phyloP scores from a whole-genome alignment of 306 rosid species.

The Cucurbita maxima region DNA sequence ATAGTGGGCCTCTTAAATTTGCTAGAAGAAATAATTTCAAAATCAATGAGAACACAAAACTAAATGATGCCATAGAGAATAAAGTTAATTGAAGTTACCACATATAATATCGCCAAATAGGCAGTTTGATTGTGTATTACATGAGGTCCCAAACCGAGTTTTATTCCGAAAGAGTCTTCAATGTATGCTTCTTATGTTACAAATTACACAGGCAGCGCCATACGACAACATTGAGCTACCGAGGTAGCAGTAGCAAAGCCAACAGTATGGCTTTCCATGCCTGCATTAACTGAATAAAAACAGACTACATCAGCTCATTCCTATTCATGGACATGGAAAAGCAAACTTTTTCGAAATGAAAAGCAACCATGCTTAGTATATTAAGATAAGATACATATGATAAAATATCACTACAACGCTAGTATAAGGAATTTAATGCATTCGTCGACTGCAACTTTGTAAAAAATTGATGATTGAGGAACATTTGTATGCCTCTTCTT shows the following conservation, averaged over 20 bases:
- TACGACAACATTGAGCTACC: background rate
- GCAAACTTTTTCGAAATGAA: background rate
- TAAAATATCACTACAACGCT: background rate
- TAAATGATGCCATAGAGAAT: background rate
- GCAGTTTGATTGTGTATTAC: conserved; percentile 1
- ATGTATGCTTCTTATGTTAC: background rate
- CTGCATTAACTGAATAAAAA: background rate
- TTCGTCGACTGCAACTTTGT: too few relatives aligned
- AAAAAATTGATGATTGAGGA: background rate
- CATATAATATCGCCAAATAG: background rate
- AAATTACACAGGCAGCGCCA: background rate
- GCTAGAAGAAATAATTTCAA: background rate
- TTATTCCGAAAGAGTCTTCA: background rate
- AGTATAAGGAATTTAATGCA: background rate
- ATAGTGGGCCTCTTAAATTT: background rate
- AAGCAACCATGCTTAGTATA: background rate
- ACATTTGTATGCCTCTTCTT: background rate
- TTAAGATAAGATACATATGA: background rate
- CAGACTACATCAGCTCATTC: background rate
- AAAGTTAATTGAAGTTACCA: background rate
- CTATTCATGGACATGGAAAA: background rate
- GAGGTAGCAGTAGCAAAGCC: background rate
- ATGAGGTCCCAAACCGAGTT: background rate
- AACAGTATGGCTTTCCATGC: background rate
- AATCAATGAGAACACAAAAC: background rate